phyloP scores from a whole-genome alignment of 2,329 filamentous ascomycete species.

The Claviceps cyperi region DNA sequence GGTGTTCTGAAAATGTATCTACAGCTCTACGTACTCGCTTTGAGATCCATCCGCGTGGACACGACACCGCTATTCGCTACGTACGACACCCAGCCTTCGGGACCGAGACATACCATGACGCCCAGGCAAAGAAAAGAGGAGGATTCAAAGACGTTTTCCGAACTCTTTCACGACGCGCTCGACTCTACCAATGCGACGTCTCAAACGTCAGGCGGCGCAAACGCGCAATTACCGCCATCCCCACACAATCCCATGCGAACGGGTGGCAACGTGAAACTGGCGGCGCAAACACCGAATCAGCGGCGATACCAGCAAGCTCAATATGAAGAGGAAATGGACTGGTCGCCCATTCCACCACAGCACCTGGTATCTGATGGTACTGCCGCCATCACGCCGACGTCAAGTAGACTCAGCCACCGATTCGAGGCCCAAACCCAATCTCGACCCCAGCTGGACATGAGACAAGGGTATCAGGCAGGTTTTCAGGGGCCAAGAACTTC shows the following conservation, averaged over 20 bases:
- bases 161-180: constrained; percentile 21
- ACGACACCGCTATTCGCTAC: constrained; percentile 37
- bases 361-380: constrained; percentile 40
- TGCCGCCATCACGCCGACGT: constrained; percentile 17
- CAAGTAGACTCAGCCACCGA: constrained; percentile 21
- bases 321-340: constrained; percentile 55
- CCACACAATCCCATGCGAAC: background rate
- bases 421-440: constrained; percentile 31
- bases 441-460: constrained; percentile 10
- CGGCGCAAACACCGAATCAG: constrained; percentile 6
- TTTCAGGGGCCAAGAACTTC: no score
- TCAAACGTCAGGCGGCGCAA: constrained; percentile 6
- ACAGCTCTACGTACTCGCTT: constrained; percentile 31
- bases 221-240: background rate
- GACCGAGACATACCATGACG: constrained; percentile 13
- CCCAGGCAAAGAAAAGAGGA: constrained; percentile 14
- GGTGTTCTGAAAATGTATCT: background rate
- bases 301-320: constrained; percentile 12
- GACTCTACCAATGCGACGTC: constrained; percentile 12
- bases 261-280: constrained; percentile 6
- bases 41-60: constrained; percentile 37
- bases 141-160: constrained; percentile 29
- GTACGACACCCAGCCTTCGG: constrained; percentile 9
- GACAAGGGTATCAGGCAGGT: no score
- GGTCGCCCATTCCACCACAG: constrained; percentile 47